Percentiles rank a stretch among this genome's conserved stretches.
These are phyloP conservation scores for Globisporangium paddicum DNA, from an alignment of 352 stramenopile genomes.

Conservation along the genomic window DNA sequence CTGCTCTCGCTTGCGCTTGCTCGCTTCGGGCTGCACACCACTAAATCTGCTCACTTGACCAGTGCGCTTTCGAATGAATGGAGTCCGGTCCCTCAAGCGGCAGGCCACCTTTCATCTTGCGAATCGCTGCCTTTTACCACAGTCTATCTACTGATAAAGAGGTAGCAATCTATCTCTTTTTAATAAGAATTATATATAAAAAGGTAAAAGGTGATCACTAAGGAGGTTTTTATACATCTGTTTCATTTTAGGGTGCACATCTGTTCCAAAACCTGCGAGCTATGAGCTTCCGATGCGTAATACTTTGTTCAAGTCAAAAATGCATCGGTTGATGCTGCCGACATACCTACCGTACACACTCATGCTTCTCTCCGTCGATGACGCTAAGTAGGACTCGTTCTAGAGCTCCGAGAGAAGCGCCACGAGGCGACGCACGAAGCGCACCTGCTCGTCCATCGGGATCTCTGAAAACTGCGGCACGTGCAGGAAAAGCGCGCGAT, in stretches of 20 bases:
- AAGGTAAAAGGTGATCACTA: not conserved
- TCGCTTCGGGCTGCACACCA: slow-evolving; percentile 13
- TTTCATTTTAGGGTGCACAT: not conserved
- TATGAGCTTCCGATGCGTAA: too few relatives aligned
- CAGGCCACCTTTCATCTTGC: not conserved
- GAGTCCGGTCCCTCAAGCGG: not conserved
- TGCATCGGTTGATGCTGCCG: not conserved
- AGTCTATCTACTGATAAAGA: too few relatives aligned
- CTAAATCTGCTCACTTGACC: slow-evolving; percentile 11
- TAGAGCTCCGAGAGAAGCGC: slow-evolving; percentile 39
- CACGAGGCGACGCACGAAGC: slow-evolving; percentile 54
- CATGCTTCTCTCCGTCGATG: not conserved
- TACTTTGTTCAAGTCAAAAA: not conserved
- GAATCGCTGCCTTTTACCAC: not conserved
- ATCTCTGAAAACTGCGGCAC: slow-evolving; percentile 63
- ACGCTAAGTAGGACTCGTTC: not conserved
- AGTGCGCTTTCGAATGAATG: not conserved
- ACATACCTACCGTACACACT: not conserved
- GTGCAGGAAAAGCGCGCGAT: slow-evolving; percentile 73
- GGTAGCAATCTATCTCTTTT: not conserved
- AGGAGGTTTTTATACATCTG: not conserved
- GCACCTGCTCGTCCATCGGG: slow-evolving; percentile 52
- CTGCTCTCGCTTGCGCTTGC: not conserved
- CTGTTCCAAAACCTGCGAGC: not conserved
- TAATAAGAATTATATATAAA: not conserved